Conservation (phyloP, 495 filamentous ascomycete species). For the Talaromyces borbonicus region DNA sequence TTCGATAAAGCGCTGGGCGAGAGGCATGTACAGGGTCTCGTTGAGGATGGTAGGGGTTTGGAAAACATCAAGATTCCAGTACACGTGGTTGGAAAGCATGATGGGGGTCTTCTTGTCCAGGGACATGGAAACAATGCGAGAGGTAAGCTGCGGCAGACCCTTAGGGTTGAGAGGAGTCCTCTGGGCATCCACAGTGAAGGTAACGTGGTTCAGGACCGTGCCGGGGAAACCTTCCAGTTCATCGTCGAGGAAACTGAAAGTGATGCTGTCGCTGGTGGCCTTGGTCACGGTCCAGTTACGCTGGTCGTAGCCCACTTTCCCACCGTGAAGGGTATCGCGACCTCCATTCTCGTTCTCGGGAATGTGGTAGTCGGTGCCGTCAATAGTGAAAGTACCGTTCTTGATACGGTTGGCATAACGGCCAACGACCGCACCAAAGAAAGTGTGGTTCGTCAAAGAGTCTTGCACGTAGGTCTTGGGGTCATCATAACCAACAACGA, state of each 20-base stretch:
- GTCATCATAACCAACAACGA: slow-evolving; percentile 74
- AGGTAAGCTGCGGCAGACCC: slow-evolving; percentile 35
- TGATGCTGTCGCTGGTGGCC: slow-evolving; percentile 57
- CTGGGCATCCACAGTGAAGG: slow-evolving; percentile 48
- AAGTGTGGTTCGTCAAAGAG: slow-evolving; percentile 55
- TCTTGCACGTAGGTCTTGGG: slow-evolving; percentile 60
- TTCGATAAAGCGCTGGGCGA: slow-evolving; percentile 57
- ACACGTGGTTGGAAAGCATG: slow-evolving; percentile 74
- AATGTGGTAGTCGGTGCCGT: slow-evolving; percentile 54
- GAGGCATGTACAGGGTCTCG: slow-evolving; percentile 64
- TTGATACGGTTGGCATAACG: slow-evolving; percentile 84
- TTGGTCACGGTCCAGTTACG: slow-evolving; percentile 71
- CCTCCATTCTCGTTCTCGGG: slow-evolving; percentile 63
- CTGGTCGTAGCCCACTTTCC: slow-evolving; percentile 71
- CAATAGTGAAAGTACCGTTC: slow-evolving; percentile 70
- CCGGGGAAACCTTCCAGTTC: slow-evolving; percentile 72
- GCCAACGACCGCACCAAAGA: slow-evolving; percentile 67
- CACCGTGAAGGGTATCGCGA: slow-evolving; percentile 69
- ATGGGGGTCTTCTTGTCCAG: slow-evolving; percentile 72
- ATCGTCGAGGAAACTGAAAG: slow-evolving; percentile 69
- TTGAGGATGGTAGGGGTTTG: slow-evolving; percentile 56
- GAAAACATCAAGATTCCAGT: slow-evolving; percentile 87
- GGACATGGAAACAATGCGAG: slow-evolving; percentile 50
- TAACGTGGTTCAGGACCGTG: slow-evolving; percentile 67
- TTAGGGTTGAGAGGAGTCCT: slow-evolving; percentile 27